phyloP scores from a whole-genome alignment of 2,329 filamentous ascomycete genomes.

The Botrytis fragariae region DNA sequence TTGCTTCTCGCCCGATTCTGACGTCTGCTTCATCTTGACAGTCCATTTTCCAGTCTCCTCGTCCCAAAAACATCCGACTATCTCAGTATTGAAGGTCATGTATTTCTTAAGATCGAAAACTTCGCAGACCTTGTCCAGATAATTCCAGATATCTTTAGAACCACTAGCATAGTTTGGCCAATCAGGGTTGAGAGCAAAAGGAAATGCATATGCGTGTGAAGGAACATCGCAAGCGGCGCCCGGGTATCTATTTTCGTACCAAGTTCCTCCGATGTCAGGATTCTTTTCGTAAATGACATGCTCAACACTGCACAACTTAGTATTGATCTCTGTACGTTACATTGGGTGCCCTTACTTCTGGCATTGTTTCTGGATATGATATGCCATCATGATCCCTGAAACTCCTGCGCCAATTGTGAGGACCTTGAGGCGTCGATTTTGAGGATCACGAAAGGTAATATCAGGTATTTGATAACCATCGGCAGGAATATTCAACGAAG shows the following conservation, averaged over 20 bases:
- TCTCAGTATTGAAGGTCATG: constrained; percentile 51
- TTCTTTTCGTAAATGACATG: constrained; percentile 50
- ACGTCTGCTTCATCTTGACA: constrained; percentile 46
- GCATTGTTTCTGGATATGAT: constrained; percentile 47
- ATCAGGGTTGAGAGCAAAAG: constrained; percentile 57
- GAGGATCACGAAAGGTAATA: constrained; percentile 37
- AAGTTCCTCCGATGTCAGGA: constrained; percentile 44
- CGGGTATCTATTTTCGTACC: constrained; percentile 52
- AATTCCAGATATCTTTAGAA: constrained; percentile 55
- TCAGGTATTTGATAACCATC: constrained; percentile 19
- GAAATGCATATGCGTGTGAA: constrained; percentile 42
- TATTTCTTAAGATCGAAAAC: constrained; percentile 50
- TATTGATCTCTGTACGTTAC: not conserved
- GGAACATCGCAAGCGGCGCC: constrained; percentile 48
- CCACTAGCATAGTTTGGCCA: constrained; percentile 57
- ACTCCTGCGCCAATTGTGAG: constrained; percentile 50
- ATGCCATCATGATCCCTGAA: constrained; percentile 48
- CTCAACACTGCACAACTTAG: constrained; percentile 41
- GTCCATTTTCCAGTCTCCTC: constrained; percentile 49
- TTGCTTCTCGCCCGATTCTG: constrained; percentile 21
- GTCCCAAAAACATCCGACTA: constrained; percentile 48
- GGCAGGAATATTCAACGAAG: not conserved
- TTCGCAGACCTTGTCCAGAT: constrained; percentile 49
- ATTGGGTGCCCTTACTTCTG: constrained; percentile 25
- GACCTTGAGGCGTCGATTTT: constrained; percentile 45